Percentiles rank a stretch among this genome's conserved stretches.
Evolutionary conservation across 2,329 filamentous ascomycete genomes (phyloP).

Genomic region (Fusarium compactum): DNA sequence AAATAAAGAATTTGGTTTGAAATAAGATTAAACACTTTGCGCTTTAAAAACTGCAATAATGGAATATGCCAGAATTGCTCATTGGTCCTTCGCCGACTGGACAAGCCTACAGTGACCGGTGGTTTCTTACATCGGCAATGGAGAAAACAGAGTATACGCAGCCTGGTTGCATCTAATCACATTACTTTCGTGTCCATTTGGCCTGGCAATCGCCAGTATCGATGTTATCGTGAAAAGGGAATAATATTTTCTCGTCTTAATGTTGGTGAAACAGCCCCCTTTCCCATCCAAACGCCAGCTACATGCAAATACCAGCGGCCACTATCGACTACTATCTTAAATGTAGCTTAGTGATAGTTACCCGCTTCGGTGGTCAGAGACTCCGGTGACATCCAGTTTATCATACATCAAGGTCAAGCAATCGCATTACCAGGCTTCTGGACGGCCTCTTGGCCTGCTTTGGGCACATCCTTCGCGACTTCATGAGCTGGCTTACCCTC

Average conservation of each 20-base stretch:
- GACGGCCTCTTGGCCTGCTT: constrained; percentile 18
- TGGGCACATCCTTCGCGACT: constrained; percentile 16
- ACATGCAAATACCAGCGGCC: constrained; percentile 17
- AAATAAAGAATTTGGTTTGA: not conserved
- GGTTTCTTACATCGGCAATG: not conserved
- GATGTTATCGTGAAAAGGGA: not conserved
- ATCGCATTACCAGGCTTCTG: constrained; percentile 27
- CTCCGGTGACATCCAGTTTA: constrained; percentile 35
- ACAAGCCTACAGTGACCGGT: not conserved
- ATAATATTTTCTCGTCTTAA: constrained; percentile 10
- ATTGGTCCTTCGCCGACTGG: not conserved
- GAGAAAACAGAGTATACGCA: not conserved
- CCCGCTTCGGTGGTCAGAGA: constrained; percentile 7
- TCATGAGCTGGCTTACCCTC: constrained; percentile 23
- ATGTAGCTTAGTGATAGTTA: constrained; percentile 3
- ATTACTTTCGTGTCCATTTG: not conserved
- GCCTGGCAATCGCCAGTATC: not conserved
- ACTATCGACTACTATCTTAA: constrained; percentile 11
- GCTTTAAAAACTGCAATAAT: not conserved
- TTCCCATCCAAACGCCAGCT: constrained; percentile 44
- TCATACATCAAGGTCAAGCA: constrained; percentile 39
- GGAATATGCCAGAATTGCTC: not conserved
- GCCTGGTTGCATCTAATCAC: not conserved
- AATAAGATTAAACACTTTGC: not conserved
- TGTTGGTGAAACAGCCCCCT: constrained; percentile 23